These are phyloP conservation scores for Trichoderma oligosporum DNA, from an alignment of 2,329 filamentous ascomycete species.

Conservation along the genomic window DNA sequence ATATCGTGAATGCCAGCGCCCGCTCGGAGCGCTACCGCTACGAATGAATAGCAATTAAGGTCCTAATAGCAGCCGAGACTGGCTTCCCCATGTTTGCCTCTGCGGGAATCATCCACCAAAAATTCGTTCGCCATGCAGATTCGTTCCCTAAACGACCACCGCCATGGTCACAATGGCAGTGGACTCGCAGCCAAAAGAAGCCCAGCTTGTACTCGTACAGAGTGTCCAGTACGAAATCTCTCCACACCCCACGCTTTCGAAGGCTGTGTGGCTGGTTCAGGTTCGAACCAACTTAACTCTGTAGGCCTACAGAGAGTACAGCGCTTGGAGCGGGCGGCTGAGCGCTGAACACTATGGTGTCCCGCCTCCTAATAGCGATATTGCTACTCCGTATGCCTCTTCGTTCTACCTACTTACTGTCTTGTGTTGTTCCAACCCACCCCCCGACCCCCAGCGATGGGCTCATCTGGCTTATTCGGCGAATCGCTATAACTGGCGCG, in stretches of 20 bases:
- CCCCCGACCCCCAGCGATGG: background rate
- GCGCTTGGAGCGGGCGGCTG: constrained; percentile 6
- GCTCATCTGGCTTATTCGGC: background rate
- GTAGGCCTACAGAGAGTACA: too few relatives aligned
- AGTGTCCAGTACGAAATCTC: constrained; percentile 6
- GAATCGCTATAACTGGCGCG: constrained; percentile 7
- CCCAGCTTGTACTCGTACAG: background rate
- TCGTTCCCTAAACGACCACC: background rate
- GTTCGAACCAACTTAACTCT: background rate
- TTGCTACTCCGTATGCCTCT: too few relatives aligned
- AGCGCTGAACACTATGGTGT: background rate
- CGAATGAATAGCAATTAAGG: too few relatives aligned
- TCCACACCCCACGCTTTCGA: background rate
- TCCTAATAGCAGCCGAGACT: background rate
- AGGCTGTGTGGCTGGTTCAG: constrained; percentile 2
- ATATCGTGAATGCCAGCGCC: background rate
- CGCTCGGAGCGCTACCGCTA: background rate
- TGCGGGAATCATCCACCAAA: background rate
- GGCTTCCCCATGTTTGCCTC: background rate
- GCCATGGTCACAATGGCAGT: constrained; percentile 14
- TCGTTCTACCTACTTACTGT: background rate
- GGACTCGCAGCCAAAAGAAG: constrained; percentile 10
- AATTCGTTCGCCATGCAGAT: background rate
- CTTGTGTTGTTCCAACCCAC: too few relatives aligned
- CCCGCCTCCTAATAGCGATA: background rate